phyloP scores from a whole-genome alignment of 148 eudicot genomes.

The Vaccinium darrowii region DNA sequence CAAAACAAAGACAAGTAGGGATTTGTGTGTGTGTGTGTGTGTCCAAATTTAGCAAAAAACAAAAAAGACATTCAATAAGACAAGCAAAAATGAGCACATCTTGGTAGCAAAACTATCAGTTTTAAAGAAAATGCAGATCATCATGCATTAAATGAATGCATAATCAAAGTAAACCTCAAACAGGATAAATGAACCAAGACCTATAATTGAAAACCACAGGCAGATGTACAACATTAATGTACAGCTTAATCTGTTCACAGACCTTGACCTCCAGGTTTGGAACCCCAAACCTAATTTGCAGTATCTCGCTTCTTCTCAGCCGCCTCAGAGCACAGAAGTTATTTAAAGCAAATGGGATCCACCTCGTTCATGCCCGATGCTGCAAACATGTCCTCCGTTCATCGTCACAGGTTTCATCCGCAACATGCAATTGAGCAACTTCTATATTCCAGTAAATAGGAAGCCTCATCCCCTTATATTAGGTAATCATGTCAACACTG shows the following conservation, averaged over 20 bases:
- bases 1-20: neutral
- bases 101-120: neutral
- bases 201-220: neutral
- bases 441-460: too few species aligned
- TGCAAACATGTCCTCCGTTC: too few species aligned
- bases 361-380: too few species aligned
- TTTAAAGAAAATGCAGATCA: neutral
- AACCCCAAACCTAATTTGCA: constrained; percentile 3
- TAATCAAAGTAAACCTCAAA: neutral
- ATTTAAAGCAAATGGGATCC: too few species aligned
- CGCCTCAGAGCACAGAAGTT: neutral
- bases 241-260: neutral
- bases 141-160: neutral
- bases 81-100: too few species aligned
- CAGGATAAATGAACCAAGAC: neutral
- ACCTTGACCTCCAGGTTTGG: constrained; percentile 2
- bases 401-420: too few species aligned
- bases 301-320: constrained; percentile 13
- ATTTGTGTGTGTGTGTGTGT: too few species aligned
- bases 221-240: neutral
- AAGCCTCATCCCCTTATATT: too few species aligned
- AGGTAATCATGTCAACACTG: too few species aligned
- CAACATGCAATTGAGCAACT: too few species aligned
- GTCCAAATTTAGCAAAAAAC: too few species aligned
- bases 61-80: too few species aligned